Evolutionary conservation across 306 rosid genomes (phyloP).

Genomic region (Prunus salicina): DNA sequence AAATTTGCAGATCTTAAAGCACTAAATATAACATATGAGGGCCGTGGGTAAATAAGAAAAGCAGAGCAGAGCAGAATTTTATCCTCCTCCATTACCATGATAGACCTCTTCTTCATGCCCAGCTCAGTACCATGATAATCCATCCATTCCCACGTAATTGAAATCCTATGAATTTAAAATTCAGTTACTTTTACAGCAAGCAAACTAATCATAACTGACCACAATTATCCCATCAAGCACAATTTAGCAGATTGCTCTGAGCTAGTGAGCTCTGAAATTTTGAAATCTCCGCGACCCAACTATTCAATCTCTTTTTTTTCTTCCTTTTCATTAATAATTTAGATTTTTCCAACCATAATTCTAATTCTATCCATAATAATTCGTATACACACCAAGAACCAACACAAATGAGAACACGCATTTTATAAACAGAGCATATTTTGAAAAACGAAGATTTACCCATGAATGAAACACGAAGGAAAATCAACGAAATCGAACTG

Average conservation of each 20-base stretch:
- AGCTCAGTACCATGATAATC: too few species aligned
- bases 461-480: neutral
- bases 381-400: neutral
- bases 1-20: too few species aligned
- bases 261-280: neutral
- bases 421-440: neutral
- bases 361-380: neutral
- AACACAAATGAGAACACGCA: neutral
- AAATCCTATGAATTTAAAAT: neutral
- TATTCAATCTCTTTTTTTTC: neutral
- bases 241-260: neutral
- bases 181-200: neutral
- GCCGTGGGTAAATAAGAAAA: too few species aligned
- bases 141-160: neutral
- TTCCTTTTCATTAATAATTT: neutral
- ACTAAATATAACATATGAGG: too few species aligned
- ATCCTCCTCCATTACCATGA: too few species aligned
- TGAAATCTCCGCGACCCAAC: neutral
- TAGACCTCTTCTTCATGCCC: too few species aligned
- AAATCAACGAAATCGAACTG: neutral
- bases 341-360: neutral
- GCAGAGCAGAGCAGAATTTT: too few species aligned
- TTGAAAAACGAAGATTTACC: slow-evolving; percentile 1
- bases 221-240: neutral
- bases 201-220: neutral